Percentiles rank a stretch among this genome's conserved stretches.
phyloP scores from a whole-genome alignment of 2,329 filamentous ascomycete species.

The Epichloe scottii region DNA sequence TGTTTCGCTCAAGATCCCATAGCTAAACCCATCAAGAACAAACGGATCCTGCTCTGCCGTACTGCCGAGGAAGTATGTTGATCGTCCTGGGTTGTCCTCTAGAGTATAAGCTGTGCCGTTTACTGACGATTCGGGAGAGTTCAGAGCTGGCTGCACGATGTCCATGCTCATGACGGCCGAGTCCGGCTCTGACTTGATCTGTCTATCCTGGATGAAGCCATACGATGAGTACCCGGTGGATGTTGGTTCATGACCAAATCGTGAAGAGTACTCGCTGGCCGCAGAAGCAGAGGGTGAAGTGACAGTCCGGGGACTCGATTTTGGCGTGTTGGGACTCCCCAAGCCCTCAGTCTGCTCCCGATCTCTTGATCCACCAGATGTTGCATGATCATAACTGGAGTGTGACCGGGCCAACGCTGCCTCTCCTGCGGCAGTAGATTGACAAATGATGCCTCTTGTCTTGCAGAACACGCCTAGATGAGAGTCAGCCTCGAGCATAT shows the following conservation, averaged over 20 bases:
- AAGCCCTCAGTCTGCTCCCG: neutral
- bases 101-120: conserved; percentile 19
- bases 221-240: neutral
- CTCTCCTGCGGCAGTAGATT: conserved; percentile 15
- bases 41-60: conserved; percentile 34
- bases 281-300: conserved; percentile 1
- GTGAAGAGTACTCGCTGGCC: conserved; percentile 1
- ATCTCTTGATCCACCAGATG: neutral
- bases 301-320: conserved; percentile 3
- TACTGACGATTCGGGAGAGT: conserved; percentile 4
- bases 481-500: neutral
- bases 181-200: conserved; percentile 2
- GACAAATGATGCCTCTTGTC: conserved; percentile 19
- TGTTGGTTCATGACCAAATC: neutral
- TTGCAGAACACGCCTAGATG: conserved; percentile 22
- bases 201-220: neutral
- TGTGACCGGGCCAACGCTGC: conserved; percentile 1
- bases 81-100: conserved; percentile 28
- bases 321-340: conserved; percentile 4
- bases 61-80: conserved; percentile 32
- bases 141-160: conserved; percentile 7
- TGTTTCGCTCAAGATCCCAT: conserved; percentile 31
- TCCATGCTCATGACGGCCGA: conserved; percentile 4
- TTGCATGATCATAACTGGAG: neutral
- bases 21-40: conserved; percentile 33